phyloP scores from a whole-genome alignment of 495 filamentous ascomycete species.

The Neurospora sp. region DNA sequence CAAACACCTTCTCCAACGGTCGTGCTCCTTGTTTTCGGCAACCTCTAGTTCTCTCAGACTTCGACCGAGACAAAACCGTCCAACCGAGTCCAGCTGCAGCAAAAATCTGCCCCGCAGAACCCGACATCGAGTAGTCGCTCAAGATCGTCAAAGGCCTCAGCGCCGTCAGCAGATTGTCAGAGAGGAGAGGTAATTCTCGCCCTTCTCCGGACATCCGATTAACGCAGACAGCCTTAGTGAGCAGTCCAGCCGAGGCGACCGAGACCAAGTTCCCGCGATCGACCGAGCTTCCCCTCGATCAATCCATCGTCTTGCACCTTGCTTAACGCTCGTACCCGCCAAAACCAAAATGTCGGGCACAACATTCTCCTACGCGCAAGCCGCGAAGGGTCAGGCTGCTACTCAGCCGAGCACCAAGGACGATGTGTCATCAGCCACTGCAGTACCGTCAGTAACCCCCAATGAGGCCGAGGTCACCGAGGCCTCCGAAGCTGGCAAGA shows the following conservation, averaged over 20 bases:
- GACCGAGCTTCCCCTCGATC: background rate
- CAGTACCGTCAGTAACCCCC: conserved; percentile 46
- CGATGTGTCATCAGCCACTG: conserved; percentile 38
- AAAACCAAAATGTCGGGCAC: conserved; percentile 25
- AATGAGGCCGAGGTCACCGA: conserved; percentile 45
- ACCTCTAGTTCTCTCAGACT: background rate
- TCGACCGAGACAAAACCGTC: background rate
- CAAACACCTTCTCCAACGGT: background rate
- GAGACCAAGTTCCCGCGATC: background rate
- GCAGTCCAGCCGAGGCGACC: conserved; percentile 6
- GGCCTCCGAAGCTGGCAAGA: conserved; percentile 23
- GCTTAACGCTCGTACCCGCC: background rate
- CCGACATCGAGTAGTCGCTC: background rate
- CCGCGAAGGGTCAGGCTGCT: conserved; percentile 64
- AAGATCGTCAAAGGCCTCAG: conserved; percentile 1
- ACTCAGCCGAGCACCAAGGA: conserved; percentile 53
- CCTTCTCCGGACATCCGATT: conserved; percentile 23
- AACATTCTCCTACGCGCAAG: conserved; percentile 89
- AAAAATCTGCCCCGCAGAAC: background rate
- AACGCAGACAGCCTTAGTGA: conserved; percentile 7
- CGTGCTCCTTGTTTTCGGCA: background rate
- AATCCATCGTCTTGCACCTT: conserved; percentile 3
- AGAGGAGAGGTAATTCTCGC: conserved; percentile 19
- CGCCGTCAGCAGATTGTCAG: conserved; percentile 7
- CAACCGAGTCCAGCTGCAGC: background rate